Conservation (phyloP, 2,329 filamentous ascomycete genomes). For the Botrytis tulipae region DNA sequence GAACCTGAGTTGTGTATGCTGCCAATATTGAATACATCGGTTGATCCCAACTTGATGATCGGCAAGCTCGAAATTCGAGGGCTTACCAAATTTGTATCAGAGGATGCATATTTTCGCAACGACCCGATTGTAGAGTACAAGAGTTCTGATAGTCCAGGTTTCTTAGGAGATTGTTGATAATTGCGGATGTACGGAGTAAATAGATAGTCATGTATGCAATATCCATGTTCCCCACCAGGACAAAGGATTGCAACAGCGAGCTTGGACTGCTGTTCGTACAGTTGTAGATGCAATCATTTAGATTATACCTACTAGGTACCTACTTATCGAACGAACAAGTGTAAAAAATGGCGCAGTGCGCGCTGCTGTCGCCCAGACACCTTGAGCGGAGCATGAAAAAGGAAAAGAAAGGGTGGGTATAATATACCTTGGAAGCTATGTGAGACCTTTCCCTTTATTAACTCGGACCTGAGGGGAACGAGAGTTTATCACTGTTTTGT, state of each 20-base stretch:
- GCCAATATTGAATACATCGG: background rate
- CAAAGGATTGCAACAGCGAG: background rate
- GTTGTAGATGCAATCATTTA: background rate
- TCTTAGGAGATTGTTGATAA: background rate
- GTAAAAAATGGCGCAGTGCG: background rate
- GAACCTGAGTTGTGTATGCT: background rate
- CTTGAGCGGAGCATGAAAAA: background rate
- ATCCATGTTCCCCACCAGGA: background rate
- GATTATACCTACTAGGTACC: too few species aligned
- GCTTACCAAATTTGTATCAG: background rate
- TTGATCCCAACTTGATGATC: background rate
- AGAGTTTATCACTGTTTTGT: background rate
- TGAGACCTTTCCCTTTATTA: background rate
- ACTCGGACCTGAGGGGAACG: background rate
- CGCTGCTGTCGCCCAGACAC: background rate
- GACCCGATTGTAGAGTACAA: background rate
- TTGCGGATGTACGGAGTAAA: background rate
- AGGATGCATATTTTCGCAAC: background rate
- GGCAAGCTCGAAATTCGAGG: background rate
- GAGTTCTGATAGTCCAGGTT: background rate
- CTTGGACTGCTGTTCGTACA: background rate
- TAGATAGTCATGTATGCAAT: background rate
- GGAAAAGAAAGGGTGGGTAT: background rate
- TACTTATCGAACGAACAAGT: background rate
- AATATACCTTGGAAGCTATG: background rate